Percentiles rank a stretch among this genome's conserved stretches.
phyloP scores from a whole-genome alignment of 208 protist species.

The Porcisia deanei region DNA sequence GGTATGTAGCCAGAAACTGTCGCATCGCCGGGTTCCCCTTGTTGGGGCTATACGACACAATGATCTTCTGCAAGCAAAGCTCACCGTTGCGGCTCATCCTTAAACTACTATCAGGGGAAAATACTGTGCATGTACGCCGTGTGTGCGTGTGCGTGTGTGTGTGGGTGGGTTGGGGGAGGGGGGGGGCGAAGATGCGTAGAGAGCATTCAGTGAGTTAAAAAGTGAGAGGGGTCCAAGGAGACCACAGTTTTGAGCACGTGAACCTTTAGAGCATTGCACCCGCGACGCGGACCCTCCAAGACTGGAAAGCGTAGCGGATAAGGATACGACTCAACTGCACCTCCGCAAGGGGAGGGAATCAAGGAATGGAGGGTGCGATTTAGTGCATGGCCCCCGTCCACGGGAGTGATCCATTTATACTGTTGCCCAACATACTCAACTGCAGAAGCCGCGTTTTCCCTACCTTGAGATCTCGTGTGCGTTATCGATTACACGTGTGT shows the following conservation, averaged over 20 bases:
- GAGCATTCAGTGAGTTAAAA: background rate
- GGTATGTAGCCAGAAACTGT: slow-evolving; percentile 77
- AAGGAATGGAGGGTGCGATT: background rate
- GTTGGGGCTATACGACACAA: slow-evolving; percentile 78
- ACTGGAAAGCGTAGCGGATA: background rate
- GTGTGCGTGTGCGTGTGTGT: background rate
- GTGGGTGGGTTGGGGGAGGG: background rate
- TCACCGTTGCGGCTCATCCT: slow-evolving; percentile 86
- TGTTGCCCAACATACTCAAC: background rate
- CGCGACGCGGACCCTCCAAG: background rate
- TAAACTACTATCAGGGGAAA: background rate
- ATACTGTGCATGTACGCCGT: background rate
- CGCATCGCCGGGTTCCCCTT: slow-evolving; percentile 64
- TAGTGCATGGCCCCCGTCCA: background rate
- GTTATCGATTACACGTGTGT: background rate
- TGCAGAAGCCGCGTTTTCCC: background rate
- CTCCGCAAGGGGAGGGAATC: background rate
- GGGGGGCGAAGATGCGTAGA: background rate
- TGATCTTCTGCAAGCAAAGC: slow-evolving; percentile 79
- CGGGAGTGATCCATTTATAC: background rate
- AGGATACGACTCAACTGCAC: background rate
- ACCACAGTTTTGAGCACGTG: background rate
- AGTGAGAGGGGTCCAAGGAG: background rate
- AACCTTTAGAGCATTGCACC: background rate
- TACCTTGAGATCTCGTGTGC: background rate